A percentile compares a stretch with the other conserved stretches of the same genome.
These are phyloP conservation scores for Suhomyces vadensis DNA, from an alignment of 805 yeast genomes.

Conservation along the genomic window DNA sequence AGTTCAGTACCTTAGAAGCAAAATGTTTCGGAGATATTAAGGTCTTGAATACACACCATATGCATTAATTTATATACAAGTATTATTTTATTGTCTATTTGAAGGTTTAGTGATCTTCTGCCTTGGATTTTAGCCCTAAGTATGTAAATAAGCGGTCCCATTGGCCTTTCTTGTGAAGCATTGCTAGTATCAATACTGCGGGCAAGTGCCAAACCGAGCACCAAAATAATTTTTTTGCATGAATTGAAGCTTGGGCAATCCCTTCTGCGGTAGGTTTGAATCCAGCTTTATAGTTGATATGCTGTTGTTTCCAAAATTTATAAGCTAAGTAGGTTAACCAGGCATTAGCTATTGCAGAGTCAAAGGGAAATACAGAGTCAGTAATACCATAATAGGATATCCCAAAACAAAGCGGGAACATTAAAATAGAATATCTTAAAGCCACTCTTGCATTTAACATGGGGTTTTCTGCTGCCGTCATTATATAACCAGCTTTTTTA, in stretches of 20 bases:
- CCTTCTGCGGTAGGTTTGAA: constrained; percentile 56
- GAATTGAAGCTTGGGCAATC: constrained; percentile 56
- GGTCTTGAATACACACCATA: too few relatives aligned
- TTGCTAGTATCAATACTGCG: constrained; percentile 82
- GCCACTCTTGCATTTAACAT: constrained; percentile 91
- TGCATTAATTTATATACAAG: constrained; percentile 1
- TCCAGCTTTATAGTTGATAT: constrained; percentile 50
- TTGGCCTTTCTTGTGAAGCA: constrained; percentile 92
- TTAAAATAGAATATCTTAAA: constrained; percentile 80
- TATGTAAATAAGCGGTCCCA: constrained; percentile 66
- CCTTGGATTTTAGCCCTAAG: constrained; percentile 14
- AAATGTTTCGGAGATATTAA: too few relatives aligned
- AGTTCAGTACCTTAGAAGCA: too few relatives aligned
- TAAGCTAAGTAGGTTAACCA: constrained; percentile 83
- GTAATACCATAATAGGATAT: constrained; percentile 76
- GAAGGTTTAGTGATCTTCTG: background rate
- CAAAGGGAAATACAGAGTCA: constrained; percentile 78
- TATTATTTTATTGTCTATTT: background rate
- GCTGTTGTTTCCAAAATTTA: constrained; percentile 85
- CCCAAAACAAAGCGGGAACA: constrained; percentile 93
- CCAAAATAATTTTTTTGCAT: constrained; percentile 89
- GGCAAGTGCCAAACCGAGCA: constrained; percentile 95
- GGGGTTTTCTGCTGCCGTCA: constrained; percentile 95
- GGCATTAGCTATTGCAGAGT: constrained; percentile 76
- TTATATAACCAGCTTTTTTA: constrained; percentile 91